Percentiles rank a stretch among this genome's conserved stretches.
These are phyloP conservation scores for Penicillium decumbens DNA, from an alignment of 2,329 filamentous ascomycete genomes.

Conservation along the genomic window DNA sequence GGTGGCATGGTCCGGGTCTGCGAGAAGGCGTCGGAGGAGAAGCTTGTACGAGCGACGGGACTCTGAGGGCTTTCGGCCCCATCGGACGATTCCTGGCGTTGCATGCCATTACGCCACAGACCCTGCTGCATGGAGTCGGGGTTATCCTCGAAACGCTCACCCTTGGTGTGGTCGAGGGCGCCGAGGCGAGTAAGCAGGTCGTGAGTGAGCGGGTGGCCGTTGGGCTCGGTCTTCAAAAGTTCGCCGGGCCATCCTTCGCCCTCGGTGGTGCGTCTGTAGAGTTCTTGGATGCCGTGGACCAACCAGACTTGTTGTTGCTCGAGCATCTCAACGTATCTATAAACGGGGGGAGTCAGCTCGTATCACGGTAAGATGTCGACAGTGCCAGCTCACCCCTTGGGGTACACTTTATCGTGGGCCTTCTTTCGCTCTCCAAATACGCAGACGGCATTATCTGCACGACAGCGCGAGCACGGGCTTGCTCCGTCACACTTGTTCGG, in stretches of 20 bases:
- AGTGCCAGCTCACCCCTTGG: constrained; percentile 54
- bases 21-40: constrained; percentile 28
- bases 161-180: constrained; percentile 51
- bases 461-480: constrained; percentile 58
- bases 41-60: constrained; percentile 31
- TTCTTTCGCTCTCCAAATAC: constrained; percentile 63
- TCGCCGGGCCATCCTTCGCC: constrained; percentile 55
- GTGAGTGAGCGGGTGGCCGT: constrained; percentile 58
- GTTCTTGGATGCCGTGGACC: constrained; percentile 57
- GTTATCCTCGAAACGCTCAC: constrained; percentile 57
- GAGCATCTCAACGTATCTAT: constrained; percentile 61
- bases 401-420: constrained; percentile 63
- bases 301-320: constrained; percentile 62
- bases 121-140: constrained; percentile 52
- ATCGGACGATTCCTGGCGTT: constrained; percentile 53
- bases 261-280: constrained; percentile 52
- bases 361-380: neutral
- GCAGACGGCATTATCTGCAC: constrained; percentile 61
- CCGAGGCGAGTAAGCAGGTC: constrained; percentile 59
- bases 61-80: constrained; percentile 54
- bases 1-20: constrained; percentile 33
- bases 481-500: constrained; percentile 54
- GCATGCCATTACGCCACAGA: constrained; percentile 50
- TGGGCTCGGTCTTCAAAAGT: constrained; percentile 47
- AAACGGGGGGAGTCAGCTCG: neutral